Evolutionary conservation across 768 basidiomycete genomes (phyloP).

Genomic region (Pisolithus sp.): DNA sequence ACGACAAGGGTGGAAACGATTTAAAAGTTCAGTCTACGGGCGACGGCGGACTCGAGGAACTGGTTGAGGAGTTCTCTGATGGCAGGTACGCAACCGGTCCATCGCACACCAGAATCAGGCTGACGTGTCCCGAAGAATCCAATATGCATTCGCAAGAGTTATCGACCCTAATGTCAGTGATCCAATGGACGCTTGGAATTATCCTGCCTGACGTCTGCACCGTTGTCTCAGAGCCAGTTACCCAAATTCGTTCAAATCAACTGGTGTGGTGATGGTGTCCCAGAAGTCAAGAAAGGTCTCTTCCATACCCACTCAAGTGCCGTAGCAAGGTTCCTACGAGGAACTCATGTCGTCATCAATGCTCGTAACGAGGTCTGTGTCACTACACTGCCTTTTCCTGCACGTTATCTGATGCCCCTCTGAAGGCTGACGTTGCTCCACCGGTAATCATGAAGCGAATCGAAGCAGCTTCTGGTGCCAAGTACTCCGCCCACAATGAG

Average conservation of each 20-base stretch:
- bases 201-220: background rate
- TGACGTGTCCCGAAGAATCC: conserved; percentile 52
- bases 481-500: conserved; percentile 81
- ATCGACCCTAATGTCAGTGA: conserved; percentile 72
- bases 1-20: conserved; percentile 77
- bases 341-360: conserved; percentile 79
- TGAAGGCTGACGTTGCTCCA: conserved; percentile 74
- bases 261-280: conserved; percentile 97
- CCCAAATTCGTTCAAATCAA: conserved; percentile 93
- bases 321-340: conserved; percentile 74
- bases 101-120: conserved; percentile 1
- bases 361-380: conserved; percentile 75
- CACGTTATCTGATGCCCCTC: background rate
- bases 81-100: conserved; percentile 54
- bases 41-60: conserved; percentile 81
- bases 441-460: conserved; percentile 77
- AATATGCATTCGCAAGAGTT: conserved; percentile 87
- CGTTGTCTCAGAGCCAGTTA: conserved; percentile 55
- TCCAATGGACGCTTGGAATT: background rate
- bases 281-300: conserved; percentile 84
- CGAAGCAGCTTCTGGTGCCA: conserved; percentile 86
- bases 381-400: background rate
- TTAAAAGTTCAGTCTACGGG: conserved; percentile 83
- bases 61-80: conserved; percentile 93
- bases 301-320: conserved; percentile 84